Evolutionary conservation across 148 eudicot genomes (phyloP), one percentile per base, ranked within the genome.

Genomic region (Rhododendron kiyosumense): DNA sequence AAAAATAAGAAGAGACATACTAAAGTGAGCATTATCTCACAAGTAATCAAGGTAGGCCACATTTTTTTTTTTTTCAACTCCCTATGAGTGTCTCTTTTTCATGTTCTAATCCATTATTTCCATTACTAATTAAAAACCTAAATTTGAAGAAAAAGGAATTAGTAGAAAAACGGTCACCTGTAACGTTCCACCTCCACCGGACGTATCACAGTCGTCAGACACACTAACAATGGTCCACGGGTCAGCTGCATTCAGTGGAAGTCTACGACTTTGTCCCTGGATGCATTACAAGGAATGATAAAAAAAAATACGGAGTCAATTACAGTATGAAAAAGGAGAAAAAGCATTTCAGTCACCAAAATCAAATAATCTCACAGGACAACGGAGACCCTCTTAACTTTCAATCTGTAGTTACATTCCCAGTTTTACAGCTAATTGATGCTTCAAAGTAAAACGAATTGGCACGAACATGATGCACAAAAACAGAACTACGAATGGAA

Each of bases 181-280:
- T 63, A 97, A 86, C 24, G 98, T 97, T 79, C 99, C 99, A 75
- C 98, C 99, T 26, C 98, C 98, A 81, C 98, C 98, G 20, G 90
- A 88, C 71, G 89, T 89, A 79, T 97, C 98, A 73, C 96, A 94
- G 86, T 96, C 99, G 87, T 97, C 99, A 9, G 99, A 97, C 82
- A 95, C 99, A 73, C 99, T 97, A 6, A 94, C 98, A 86, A 97
- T 83, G 7, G 98, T 97, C 99, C 99, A 97, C 63, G 99, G 94
- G 88, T 97, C 98, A 89, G 89, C 90, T 6, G 91, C 87, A 85
- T 94, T 97, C 98, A 97, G 86, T 97, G 99, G 86, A 97, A 97
- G 88, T 97, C 99, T 26, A 97, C 98, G 38, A 97, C 94, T 89
- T 95, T 97, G 81, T 94, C 97, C 91, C 99, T 96, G 91, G 46